A percentile compares a stretch with the other conserved stretches of the same genome.
These are phyloP conservation scores for Schwanniomyces occidentalis DNA, from an alignment of 805 yeast species.

Conservation along the genomic window DNA sequence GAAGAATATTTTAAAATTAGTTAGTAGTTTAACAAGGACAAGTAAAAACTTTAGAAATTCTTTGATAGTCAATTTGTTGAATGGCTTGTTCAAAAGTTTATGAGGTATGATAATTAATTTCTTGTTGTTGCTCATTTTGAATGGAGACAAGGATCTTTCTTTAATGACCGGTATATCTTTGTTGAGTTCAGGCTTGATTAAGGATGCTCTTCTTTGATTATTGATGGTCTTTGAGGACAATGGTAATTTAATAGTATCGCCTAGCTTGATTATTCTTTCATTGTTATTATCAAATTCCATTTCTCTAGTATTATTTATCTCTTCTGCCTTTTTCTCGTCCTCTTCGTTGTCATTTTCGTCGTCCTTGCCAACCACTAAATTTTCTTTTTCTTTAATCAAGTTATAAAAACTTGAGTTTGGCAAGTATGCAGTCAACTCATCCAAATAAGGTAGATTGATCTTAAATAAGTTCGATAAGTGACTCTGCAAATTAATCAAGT, in stretches of 20 bases:
- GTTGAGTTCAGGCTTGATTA: conserved; percentile 3
- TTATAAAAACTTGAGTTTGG: conserved; percentile 26
- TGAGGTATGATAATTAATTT: conserved; percentile 41
- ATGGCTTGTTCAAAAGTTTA: conserved; percentile 41
- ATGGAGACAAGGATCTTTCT: conserved; percentile 2
- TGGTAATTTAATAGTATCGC: conserved; percentile 26
- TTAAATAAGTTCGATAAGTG: conserved; percentile 20
- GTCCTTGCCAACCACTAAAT: conserved; percentile 21
- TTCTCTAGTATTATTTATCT: conserved; percentile 1
- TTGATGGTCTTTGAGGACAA: conserved; percentile 30
- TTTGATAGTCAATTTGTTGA: conserved; percentile 33
- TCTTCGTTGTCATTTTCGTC: conserved; percentile 12
- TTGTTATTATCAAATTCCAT: conserved; percentile 4
- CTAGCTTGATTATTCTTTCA: conserved; percentile 32
- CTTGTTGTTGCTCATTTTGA: conserved; percentile 10
- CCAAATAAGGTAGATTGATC: conserved; percentile 24
- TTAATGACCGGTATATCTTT: conserved; percentile 4
- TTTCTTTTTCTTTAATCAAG: conserved; percentile 34
- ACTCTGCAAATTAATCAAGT: conserved; percentile 23
- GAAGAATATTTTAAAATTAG: conserved; percentile 34
- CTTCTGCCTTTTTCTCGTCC: conserved; percentile 9
- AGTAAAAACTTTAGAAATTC: conserved; percentile 39
- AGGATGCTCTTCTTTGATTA: conserved; percentile 21
- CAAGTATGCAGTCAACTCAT: conserved; percentile 18
- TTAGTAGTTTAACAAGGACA: conserved; percentile 36